These are phyloP conservation scores for Coffea canephora DNA, from an alignment of 257 asterid species.

Conservation along the genomic window DNA sequence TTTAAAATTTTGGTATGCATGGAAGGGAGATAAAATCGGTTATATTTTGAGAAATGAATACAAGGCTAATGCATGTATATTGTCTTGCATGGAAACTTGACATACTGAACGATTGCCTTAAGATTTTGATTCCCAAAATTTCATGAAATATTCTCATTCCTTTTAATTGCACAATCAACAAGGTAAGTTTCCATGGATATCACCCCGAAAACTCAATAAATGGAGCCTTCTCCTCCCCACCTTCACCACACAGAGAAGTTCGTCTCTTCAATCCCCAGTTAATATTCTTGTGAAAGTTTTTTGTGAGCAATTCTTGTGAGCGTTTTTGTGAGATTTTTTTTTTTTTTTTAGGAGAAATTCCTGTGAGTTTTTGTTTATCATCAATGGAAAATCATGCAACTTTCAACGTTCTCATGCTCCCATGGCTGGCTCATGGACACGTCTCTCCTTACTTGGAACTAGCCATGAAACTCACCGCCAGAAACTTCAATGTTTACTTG, in stretches of 20 bases:
- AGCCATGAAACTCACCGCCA: conserved; percentile 10
- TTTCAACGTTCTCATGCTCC: conserved; percentile 13
- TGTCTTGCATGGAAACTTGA: background rate
- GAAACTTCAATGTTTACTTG: conserved; percentile 1
- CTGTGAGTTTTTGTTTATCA: background rate
- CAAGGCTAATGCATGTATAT: background rate
- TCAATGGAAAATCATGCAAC: conserved; percentile 9
- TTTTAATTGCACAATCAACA: background rate
- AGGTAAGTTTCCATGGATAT: background rate
- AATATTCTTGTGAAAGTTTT: background rate
- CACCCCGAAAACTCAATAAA: conserved; percentile 5
- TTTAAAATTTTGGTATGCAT: background rate
- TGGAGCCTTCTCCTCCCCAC: background rate
- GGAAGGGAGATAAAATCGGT: background rate
- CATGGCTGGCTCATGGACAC: conserved; percentile 19
- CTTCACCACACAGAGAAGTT: background rate
- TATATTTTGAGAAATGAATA: background rate
- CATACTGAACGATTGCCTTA: background rate
- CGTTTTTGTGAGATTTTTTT: too few relatives aligned
- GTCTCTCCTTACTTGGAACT: conserved; percentile 21
- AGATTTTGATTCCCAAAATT: background rate
- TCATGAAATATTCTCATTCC: background rate
- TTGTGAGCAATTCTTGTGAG: background rate
- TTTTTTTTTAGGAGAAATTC: background rate
- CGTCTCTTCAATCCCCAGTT: too few relatives aligned